Conservation (phyloP, 331 rosid genomes). For the Quercus lobata region DNA sequence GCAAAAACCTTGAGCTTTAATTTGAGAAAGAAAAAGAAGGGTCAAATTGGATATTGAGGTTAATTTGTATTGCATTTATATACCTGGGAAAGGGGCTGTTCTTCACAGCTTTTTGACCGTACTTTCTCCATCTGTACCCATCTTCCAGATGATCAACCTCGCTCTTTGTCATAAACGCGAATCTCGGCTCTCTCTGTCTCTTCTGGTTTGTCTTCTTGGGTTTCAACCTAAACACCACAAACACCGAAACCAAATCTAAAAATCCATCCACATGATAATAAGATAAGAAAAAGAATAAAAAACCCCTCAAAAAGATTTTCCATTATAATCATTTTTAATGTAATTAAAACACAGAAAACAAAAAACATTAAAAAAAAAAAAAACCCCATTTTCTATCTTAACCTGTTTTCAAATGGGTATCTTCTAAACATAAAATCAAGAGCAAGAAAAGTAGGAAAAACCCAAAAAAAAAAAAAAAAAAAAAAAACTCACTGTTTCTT, state of each 20-base stretch:
- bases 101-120: slow-evolving; percentile 98
- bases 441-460: background rate
- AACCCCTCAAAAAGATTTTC: background rate
- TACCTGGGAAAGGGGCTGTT: slow-evolving; percentile 98
- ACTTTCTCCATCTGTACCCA: slow-evolving; percentile 99
- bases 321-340: background rate
- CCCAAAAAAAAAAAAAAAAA: background rate
- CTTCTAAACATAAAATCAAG: background rate
- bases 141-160: slow-evolving; percentile 99
- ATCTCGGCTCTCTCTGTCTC: slow-evolving; percentile 76
- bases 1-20: no score
- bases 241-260: slow-evolving; percentile 8
- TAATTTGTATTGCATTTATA: background rate
- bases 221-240: slow-evolving; percentile 52
- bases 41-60: background rate
- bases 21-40: background rate
- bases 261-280: slow-evolving; percentile 3
- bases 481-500: slow-evolving; percentile 51
- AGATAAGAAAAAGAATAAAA: background rate
- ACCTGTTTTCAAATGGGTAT: slow-evolving; percentile 8
- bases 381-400: background rate
- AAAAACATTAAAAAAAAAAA: background rate
- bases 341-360: background rate
- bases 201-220: slow-evolving; percentile 70
- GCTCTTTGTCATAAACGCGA: slow-evolving; percentile 98